Conservation (phyloP, 2,329 filamentous ascomycete species). For the Neonectria hederae region DNA sequence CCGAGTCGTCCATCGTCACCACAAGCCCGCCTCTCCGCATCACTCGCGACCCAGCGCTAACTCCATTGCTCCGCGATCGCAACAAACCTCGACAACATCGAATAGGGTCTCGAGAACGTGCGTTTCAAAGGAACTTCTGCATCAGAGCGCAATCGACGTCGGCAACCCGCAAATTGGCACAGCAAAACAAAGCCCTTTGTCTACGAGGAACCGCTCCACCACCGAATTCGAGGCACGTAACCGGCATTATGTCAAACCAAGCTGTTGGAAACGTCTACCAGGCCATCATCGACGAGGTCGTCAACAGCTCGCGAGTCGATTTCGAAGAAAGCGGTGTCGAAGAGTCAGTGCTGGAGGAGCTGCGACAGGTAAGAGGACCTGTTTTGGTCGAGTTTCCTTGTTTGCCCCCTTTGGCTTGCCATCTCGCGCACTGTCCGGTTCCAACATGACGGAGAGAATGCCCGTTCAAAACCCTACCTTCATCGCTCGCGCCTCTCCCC, state of each 20-base stretch:
- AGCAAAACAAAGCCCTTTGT: constrained; percentile 18
- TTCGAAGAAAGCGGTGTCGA: constrained; percentile 97
- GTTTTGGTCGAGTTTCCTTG: constrained; percentile 22
- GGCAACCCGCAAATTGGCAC: constrained; percentile 6
- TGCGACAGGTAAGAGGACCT: constrained; percentile 78
- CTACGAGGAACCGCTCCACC: constrained; percentile 1
- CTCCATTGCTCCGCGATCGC: neutral
- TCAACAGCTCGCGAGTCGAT: constrained; percentile 90
- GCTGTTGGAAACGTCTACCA: constrained; percentile 81
- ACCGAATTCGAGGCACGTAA: constrained; percentile 20
- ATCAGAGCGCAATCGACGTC: neutral
- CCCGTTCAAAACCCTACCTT: neutral
- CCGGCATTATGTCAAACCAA: constrained; percentile 64
- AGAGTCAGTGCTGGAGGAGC: constrained; percentile 83
- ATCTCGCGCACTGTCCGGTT: constrained; percentile 11
- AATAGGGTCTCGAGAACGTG: neutral
- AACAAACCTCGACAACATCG: neutral
- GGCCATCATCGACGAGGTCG: constrained; percentile 82
- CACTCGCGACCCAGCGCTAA: constrained; percentile 6
- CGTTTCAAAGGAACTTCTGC: neutral
- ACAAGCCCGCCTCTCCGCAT: constrained; percentile 8
- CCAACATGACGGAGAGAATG: constrained; percentile 45
- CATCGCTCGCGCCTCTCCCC: neutral
- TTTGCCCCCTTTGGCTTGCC: constrained; percentile 6
- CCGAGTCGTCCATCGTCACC: neutral